Evolutionary conservation across 140 eudicot species (phyloP), one percentile per base, ranked within the genome.

Genomic region (Stevia rebaudiana): DNA sequence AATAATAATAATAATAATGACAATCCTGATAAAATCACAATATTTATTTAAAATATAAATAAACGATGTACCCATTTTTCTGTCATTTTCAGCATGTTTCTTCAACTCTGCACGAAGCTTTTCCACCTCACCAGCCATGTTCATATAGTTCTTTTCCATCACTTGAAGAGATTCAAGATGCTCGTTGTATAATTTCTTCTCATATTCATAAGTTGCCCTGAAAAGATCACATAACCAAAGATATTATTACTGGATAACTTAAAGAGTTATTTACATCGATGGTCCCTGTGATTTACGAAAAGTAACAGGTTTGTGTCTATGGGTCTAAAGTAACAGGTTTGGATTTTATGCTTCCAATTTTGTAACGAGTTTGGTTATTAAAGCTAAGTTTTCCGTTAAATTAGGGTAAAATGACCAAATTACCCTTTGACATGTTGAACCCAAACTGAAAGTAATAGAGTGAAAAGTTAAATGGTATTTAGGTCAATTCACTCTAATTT

Each of bases 91-190:
- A 25, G 98, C 80, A 10, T 84, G 63, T 71, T 78, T 92, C 63
- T 68, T 83, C 59, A 92, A 75, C 61, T 83, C 89, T 13, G 85
- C 84, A 7, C 94, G 89, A 30, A 92, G 95, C 81, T 85, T 92
- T 72, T 89, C 95, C 80, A 92, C 94, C 84, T 92, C 98, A 30
- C 79, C 78, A 25, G 95, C 90, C 98, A 92, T 92, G 49, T 85
- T 81, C 80, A 81, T 77, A 61, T 92, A 92, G 72, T 88, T 89
- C 83, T 92, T 88, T 70, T 92, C 94, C 98, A 92, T 92, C 78
- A 79, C 96, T 74, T 92, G 96, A 74, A 92, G 98, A 59, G 96
- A 83, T 78, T 92, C 98, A 53, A 92, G 89, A 73, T 92, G 98
- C 31, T 92, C 98, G 19, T 68, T 80, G 81, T 81, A 92, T 43